phyloP scores from a whole-genome alignment of 2,329 filamentous ascomycete species.

The Fusarium sp. region DNA sequence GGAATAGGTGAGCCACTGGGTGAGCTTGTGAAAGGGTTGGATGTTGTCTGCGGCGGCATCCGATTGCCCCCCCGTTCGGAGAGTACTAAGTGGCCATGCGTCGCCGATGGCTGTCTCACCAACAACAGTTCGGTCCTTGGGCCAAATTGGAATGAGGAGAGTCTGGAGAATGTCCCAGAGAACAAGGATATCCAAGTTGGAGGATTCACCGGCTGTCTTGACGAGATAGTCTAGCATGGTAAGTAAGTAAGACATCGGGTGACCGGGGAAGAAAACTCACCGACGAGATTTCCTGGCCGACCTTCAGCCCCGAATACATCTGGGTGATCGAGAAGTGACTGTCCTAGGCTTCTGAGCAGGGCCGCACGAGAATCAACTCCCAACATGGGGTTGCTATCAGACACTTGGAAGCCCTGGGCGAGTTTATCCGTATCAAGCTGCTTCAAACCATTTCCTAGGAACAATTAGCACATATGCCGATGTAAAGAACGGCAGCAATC shows the following conservation, averaged over 20 bases:
- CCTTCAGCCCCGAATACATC: slow-evolving; percentile 55
- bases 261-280: slow-evolving; percentile 42
- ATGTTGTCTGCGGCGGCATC: slow-evolving; percentile 43
- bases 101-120: slow-evolving; percentile 58
- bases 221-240: slow-evolving; percentile 52
- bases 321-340: slow-evolving; percentile 51
- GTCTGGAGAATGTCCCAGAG: slow-evolving; percentile 57
- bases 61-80: slow-evolving; percentile 11
- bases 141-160: slow-evolving; percentile 61
- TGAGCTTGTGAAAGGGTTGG: slow-evolving; percentile 70
- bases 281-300: slow-evolving; percentile 60
- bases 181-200: slow-evolving; percentile 49
- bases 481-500: not conserved
- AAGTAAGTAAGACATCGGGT: not conserved
- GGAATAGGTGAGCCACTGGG: slow-evolving; percentile 79
- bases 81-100: slow-evolving; percentile 57
- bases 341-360: slow-evolving; percentile 55
- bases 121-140: slow-evolving; percentile 61
- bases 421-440: slow-evolving; percentile 49
- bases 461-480: not conserved
- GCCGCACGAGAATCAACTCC: slow-evolving; percentile 55
- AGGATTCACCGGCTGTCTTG: slow-evolving; percentile 37
- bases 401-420: slow-evolving; percentile 55
- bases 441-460: slow-evolving; percentile 47
- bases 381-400: slow-evolving; percentile 56